These are phyloP conservation scores for Madurella fahalii DNA, from an alignment of 2,329 filamentous ascomycete genomes.

Conservation along the genomic window DNA sequence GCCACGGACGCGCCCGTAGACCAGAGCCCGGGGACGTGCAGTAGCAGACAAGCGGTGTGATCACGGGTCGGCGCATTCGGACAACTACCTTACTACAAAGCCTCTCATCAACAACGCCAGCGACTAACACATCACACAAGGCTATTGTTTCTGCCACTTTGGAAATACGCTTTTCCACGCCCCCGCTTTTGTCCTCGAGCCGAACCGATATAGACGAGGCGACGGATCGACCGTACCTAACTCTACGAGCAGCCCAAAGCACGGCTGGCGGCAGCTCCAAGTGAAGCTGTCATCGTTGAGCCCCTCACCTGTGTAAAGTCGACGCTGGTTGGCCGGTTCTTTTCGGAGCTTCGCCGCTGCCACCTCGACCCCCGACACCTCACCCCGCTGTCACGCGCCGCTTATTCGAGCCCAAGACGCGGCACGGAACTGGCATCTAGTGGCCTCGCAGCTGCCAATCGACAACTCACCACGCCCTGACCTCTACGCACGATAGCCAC, in stretches of 20 bases:
- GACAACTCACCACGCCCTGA: not conserved
- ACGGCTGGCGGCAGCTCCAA: not conserved
- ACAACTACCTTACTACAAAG: no score
- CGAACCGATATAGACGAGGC: no score
- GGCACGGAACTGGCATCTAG: not conserved
- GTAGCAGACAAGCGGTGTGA: no score
- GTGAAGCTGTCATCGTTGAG: not conserved
- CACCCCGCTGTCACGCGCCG: constrained; percentile 14
- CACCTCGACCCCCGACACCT: constrained; percentile 9
- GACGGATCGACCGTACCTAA: not conserved
- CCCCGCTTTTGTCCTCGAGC: no score
- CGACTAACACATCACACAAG: no score
- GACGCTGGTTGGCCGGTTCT: constrained; percentile 11
- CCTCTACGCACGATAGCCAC: not conserved
- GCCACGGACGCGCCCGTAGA: no score
- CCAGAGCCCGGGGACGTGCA: no score
- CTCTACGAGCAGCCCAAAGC: not conserved
- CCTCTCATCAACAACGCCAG: no score
- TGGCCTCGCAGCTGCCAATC: not conserved
- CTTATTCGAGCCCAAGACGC: not conserved
- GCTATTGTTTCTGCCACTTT: no score
- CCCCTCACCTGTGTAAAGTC: not conserved
- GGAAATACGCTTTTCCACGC: no score
- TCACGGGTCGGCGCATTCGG: no score
- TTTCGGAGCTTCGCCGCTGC: constrained; percentile 5